Conservation (phyloP, 768 basidiomycete genomes). For the Naganishia onofrii region DNA sequence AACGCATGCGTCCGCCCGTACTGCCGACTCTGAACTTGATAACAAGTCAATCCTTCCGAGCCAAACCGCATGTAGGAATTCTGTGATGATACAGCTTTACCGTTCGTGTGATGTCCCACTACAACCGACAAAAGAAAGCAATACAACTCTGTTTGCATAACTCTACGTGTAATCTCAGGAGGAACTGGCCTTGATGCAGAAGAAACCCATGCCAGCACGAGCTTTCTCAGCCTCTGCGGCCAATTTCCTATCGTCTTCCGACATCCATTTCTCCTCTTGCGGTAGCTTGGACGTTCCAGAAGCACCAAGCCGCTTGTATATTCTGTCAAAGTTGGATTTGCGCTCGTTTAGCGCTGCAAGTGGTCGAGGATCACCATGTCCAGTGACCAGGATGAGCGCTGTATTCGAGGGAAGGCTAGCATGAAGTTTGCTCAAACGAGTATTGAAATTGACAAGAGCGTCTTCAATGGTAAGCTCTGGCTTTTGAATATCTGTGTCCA, state of each 20-base stretch:
- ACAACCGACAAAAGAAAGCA: slow-evolving; percentile 5
- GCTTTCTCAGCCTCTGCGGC: slow-evolving; percentile 77
- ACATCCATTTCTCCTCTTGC: slow-evolving; percentile 68
- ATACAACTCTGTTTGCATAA: slow-evolving; percentile 3
- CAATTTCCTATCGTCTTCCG: slow-evolving; percentile 70
- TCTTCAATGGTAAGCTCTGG: slow-evolving; percentile 33
- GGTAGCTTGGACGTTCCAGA: slow-evolving; percentile 55
- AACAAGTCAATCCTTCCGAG: too few relatives aligned
- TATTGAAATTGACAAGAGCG: slow-evolving; percentile 60
- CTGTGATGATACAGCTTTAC: neutral
- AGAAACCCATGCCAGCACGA: slow-evolving; percentile 77
- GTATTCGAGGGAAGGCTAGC: slow-evolving; percentile 71
- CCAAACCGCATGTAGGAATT: too few relatives aligned
- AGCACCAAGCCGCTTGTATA: slow-evolving; percentile 55
- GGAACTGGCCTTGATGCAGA: slow-evolving; percentile 55
- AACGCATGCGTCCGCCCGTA: too few relatives aligned
- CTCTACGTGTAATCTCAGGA: neutral
- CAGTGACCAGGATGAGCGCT: slow-evolving; percentile 79
- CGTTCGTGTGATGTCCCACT: neutral
- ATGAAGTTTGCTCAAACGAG: slow-evolving; percentile 64
- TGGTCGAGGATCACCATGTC: slow-evolving; percentile 78
- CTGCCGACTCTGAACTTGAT: too few relatives aligned
- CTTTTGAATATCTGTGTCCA: slow-evolving; percentile 2
- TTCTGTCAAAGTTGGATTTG: slow-evolving; percentile 68
- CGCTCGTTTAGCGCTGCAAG: slow-evolving; percentile 72